phyloP scores from a whole-genome alignment of 495 filamentous ascomycete genomes.

The Penicillium flavigenum region DNA sequence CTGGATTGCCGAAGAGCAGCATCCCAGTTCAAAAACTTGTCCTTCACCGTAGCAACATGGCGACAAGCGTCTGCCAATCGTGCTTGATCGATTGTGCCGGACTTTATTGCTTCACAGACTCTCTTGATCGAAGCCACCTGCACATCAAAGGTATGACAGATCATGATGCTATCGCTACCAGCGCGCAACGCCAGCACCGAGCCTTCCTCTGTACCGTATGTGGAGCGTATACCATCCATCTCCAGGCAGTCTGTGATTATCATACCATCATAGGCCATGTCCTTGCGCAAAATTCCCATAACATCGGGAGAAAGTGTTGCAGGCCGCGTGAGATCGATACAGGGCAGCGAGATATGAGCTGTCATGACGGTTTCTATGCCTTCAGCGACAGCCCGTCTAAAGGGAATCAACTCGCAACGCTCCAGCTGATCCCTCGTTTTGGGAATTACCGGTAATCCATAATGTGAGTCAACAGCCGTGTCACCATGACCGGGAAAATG shows the following conservation, averaged over 20 bases:
- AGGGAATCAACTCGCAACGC: constrained; percentile 42
- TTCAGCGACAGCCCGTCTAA: constrained; percentile 45
- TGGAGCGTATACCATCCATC: constrained; percentile 50
- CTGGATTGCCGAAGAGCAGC: constrained; percentile 20
- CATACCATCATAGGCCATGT: constrained; percentile 45
- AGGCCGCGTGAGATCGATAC: constrained; percentile 35
- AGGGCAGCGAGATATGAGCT: constrained; percentile 44
- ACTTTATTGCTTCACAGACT: constrained; percentile 41
- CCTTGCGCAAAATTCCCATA: constrained; percentile 40
- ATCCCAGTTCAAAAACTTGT: constrained; percentile 35
- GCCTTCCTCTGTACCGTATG: constrained; percentile 47
- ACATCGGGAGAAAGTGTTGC: constrained; percentile 40
- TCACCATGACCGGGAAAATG: constrained; percentile 49
- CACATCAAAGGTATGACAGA: constrained; percentile 50
- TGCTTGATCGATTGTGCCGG: constrained; percentile 32
- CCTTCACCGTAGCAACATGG: constrained; percentile 40
- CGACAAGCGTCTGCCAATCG: constrained; percentile 39
- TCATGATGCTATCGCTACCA: constrained; percentile 52
- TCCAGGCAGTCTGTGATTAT: constrained; percentile 43
- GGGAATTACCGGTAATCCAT: constrained; percentile 40
- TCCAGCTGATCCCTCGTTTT: constrained; percentile 42
- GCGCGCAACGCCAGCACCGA: constrained; percentile 48
- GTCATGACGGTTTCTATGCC: constrained; percentile 45
- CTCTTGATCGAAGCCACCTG: constrained; percentile 45
- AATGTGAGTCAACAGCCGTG: constrained; percentile 45